Evolutionary conservation across 169 alveolate species (phyloP).

Genomic region (Cyclospora cayetanensis): DNA sequence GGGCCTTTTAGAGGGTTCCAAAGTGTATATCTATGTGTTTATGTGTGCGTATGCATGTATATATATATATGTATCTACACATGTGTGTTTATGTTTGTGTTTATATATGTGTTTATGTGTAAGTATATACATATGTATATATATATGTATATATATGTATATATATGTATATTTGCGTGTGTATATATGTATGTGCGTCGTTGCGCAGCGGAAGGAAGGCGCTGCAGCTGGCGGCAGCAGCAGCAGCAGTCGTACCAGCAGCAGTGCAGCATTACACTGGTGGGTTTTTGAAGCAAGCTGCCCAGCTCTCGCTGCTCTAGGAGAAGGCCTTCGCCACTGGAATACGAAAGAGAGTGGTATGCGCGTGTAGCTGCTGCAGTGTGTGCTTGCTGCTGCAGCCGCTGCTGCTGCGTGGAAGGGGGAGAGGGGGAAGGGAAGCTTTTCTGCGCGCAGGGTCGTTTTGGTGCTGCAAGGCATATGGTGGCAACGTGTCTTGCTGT

Average conservation of each 20-base stretch:
- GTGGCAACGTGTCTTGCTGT: no score
- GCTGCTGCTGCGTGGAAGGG: conserved; percentile 23
- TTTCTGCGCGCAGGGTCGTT: no score
- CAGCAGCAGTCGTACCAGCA: no score
- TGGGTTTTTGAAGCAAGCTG: neutral
- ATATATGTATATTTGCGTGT: neutral
- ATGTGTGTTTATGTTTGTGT: no score
- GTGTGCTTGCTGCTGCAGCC: neutral
- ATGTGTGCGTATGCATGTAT: no score
- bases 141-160: neutral
- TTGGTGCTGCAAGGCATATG: no score
- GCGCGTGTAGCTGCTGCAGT: conserved; percentile 15
- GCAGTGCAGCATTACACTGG: neutral
- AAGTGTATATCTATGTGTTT: no score
- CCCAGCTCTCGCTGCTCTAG: neutral
- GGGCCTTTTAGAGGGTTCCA: no score
- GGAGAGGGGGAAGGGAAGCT: no score
- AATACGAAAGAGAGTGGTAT: neutral
- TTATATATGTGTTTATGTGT: neutral
- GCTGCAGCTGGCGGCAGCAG: conserved; percentile 8
- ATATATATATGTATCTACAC: no score
- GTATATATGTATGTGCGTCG: neutral
- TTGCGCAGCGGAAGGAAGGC: neutral
- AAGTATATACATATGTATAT: no score
- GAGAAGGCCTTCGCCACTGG: neutral